phyloP scores from a whole-genome alignment of 176 grass and related monocot genomes.

The Panicum miliaceum region DNA sequence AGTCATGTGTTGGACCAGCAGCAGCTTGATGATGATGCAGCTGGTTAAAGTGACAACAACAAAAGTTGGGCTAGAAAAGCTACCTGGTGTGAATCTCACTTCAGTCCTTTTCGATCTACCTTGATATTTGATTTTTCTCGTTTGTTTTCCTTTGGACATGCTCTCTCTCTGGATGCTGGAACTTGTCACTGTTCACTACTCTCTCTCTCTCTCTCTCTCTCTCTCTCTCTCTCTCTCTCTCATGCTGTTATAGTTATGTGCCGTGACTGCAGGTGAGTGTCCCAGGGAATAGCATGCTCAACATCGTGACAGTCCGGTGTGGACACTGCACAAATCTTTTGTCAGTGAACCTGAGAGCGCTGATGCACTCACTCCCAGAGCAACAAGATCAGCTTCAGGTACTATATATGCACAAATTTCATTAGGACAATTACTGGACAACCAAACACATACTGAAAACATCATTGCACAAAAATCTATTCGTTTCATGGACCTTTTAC shows the following conservation, averaged over 20 bases:
- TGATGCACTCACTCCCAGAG: constrained; percentile 40
- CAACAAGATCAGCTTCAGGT: constrained; percentile 65
- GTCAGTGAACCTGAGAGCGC: constrained; percentile 52
- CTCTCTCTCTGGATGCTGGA: not conserved
- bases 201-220: not conserved
- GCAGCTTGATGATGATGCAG: constrained; percentile 27
- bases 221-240: not conserved
- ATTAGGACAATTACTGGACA: not conserved
- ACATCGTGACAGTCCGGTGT: constrained; percentile 61
- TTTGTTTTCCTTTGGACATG: not conserved
- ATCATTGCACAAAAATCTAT: not conserved
- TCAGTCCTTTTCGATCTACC: constrained; percentile 46
- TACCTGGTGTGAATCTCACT: constrained; percentile 47
- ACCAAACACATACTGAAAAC: not conserved
- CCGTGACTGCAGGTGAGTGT: constrained; percentile 56
- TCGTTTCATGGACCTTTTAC: not conserved
- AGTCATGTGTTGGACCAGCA: constrained; percentile 48
- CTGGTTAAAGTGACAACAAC: constrained; percentile 52
- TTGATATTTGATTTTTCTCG: constrained; percentile 42
- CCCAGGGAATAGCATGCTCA: constrained; percentile 63
- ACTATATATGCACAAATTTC: not conserved
- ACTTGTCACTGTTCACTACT: not conserved
- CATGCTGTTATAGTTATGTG: not conserved
- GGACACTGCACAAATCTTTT: constrained; percentile 68
- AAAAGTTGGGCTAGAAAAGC: constrained; percentile 46